A percentile compares a stretch with the other conserved stretches of the same genome.
These are phyloP conservation scores for Trichoderma sp. DNA, from an alignment of 2,329 filamentous ascomycete genomes.

Conservation along the genomic window DNA sequence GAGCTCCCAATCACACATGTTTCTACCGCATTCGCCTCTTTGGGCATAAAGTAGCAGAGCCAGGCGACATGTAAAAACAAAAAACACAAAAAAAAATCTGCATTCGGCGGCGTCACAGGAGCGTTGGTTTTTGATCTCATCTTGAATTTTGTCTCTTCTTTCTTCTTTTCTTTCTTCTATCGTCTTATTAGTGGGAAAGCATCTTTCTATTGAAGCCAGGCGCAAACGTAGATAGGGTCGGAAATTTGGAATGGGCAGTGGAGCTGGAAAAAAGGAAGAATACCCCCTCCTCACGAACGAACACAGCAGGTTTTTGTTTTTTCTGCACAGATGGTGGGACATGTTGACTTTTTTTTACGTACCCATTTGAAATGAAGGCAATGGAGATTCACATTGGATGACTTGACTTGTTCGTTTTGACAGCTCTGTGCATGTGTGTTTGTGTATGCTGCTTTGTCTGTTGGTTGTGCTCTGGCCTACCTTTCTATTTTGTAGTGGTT, in stretches of 20 bases:
- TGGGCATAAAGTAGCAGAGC: slow-evolving; percentile 39
- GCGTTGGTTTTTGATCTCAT: slow-evolving; percentile 6
- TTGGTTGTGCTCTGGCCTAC: background rate
- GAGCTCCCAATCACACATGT: slow-evolving; percentile 58
- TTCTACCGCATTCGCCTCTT: slow-evolving; percentile 63
- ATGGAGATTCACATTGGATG: background rate
- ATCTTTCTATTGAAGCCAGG: slow-evolving; percentile 6
- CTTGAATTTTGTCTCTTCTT: slow-evolving; percentile 1
- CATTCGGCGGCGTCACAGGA: slow-evolving; percentile 15
- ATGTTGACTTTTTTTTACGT: slow-evolving; percentile 3
- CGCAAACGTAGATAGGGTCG: slow-evolving; percentile 9
- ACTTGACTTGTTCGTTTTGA: background rate
- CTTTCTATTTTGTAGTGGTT: background rate
- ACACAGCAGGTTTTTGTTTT: background rate
- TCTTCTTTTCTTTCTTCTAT: background rate
- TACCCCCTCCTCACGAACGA: background rate
- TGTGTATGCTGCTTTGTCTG: background rate
- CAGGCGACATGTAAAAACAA: background rate
- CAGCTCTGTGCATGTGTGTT: background rate
- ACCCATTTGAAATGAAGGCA: background rate
- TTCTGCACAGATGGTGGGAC: background rate
- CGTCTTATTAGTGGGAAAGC: background rate
- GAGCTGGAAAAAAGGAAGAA: background rate
- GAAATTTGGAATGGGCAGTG: background rate
- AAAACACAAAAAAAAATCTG: background rate